Evolutionary conservation across 2,329 filamentous ascomycete genomes (phyloP).

Genomic region (Fusarium hostae): DNA sequence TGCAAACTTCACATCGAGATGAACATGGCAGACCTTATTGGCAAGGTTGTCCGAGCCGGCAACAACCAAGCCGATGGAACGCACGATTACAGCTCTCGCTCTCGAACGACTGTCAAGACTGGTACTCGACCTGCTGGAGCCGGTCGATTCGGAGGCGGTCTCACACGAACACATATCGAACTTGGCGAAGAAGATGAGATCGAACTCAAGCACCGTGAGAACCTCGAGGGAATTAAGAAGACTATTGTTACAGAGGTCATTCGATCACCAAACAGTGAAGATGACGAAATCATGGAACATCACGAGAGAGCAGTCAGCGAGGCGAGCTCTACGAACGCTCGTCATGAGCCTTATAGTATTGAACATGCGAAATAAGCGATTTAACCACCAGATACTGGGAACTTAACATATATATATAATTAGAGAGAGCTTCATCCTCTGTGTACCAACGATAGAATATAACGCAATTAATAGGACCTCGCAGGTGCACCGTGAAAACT

Average conservation of each 20-base stretch:
- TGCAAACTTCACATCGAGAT: slow-evolving; percentile 41
- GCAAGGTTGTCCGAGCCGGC: slow-evolving; percentile 38
- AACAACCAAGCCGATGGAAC: slow-evolving; percentile 13
- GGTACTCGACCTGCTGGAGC: slow-evolving; percentile 15
- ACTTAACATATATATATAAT: slow-evolving; percentile 26
- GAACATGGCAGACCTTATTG: slow-evolving; percentile 42
- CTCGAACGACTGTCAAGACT: slow-evolving; percentile 27
- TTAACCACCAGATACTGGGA: slow-evolving; percentile 4
- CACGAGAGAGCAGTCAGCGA: slow-evolving; percentile 44
- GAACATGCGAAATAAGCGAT: slow-evolving; percentile 31
- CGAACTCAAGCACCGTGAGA: slow-evolving; percentile 39
- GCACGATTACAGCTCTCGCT: slow-evolving; percentile 39
- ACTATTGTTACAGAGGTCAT: slow-evolving; percentile 38
- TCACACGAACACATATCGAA: slow-evolving; percentile 43
- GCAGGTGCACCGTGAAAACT: slow-evolving; percentile 13
- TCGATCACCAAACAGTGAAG: slow-evolving; percentile 18
- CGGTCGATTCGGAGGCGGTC: slow-evolving; percentile 31
- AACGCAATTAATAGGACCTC: slow-evolving; percentile 10
- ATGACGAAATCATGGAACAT: slow-evolving; percentile 39
- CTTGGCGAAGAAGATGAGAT: slow-evolving; percentile 43
- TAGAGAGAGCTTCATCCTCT: slow-evolving; percentile 4
- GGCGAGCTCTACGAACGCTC: slow-evolving; percentile 40
- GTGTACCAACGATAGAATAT: slow-evolving; percentile 5
- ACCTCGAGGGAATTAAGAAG: slow-evolving; percentile 40
- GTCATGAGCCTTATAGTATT: slow-evolving; percentile 34